Conservation (phyloP, 345 rosid genomes). For the Murraya koenigii region DNA sequence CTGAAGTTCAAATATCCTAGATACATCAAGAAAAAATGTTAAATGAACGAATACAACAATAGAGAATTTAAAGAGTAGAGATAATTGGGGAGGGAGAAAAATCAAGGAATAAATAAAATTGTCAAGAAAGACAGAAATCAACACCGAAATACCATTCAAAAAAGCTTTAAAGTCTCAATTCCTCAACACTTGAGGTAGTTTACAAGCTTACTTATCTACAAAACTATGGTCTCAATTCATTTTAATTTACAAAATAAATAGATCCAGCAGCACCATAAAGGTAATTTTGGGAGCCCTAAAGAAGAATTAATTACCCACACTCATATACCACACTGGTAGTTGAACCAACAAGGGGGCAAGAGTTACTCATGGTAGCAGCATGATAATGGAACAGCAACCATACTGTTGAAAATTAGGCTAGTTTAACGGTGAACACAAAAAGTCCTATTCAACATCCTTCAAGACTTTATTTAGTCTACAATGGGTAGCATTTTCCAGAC, state of each 20-base stretch:
- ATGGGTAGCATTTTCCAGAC: neutral
- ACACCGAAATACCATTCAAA: neutral
- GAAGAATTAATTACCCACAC: neutral
- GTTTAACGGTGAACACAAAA: neutral
- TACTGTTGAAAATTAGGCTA: neutral
- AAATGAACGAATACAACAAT: neutral
- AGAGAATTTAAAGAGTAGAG: neutral
- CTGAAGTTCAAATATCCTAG: conserved; percentile 66
- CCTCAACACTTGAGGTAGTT: neutral
- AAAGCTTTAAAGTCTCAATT: neutral
- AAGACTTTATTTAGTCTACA: neutral
- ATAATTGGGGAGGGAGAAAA: neutral
- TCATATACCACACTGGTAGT: neutral
- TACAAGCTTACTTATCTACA: neutral
- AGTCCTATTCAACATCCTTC: neutral
- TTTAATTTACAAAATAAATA: neutral
- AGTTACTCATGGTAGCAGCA: neutral
- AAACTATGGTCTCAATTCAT: neutral
- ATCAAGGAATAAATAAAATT: neutral
- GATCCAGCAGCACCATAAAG: neutral
- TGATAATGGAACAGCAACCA: neutral
- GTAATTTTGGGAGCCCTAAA: neutral
- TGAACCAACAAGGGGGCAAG: neutral
- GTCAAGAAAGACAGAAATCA: neutral
- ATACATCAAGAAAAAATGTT: conserved; percentile 7